These are phyloP conservation scores for Trichophyton equinum DNA, from an alignment of 2,329 filamentous ascomycete genomes.

Conservation along the genomic window DNA sequence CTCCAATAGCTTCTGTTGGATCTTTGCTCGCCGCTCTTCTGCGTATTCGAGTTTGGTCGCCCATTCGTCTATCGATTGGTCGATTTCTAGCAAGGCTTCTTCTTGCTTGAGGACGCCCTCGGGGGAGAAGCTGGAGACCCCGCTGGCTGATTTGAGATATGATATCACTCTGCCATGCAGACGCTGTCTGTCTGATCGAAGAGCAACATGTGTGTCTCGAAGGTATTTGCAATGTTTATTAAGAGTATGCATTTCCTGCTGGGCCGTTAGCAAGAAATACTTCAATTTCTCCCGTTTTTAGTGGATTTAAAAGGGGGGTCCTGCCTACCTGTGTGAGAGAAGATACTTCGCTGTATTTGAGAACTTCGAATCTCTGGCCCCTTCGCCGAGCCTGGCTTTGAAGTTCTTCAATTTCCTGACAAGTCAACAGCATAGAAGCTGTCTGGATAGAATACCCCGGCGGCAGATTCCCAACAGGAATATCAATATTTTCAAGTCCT, in stretches of 20 bases:
- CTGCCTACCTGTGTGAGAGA: constrained; percentile 18
- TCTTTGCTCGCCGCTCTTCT: constrained; percentile 61
- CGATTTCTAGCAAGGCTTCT: constrained; percentile 63
- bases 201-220: constrained; percentile 60
- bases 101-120: constrained; percentile 69
- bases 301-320: neutral
- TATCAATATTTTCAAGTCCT: neutral
- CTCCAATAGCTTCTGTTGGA: constrained; percentile 69
- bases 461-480: neutral
- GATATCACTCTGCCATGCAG: constrained; percentile 65
- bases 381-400: constrained; percentile 17
- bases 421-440: constrained; percentile 8
- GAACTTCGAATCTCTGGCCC: constrained; percentile 18
- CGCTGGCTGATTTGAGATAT: constrained; percentile 59
- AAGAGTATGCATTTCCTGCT: constrained; percentile 58
- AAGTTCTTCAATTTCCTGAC: constrained; percentile 16
- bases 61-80: constrained; percentile 70
- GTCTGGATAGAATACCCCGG: neutral
- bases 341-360: constrained; percentile 18
- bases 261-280: neutral
- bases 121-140: constrained; percentile 57
- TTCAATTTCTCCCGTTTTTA: neutral
- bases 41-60: constrained; percentile 66
- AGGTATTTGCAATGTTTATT: constrained; percentile 70
- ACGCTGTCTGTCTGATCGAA: constrained; percentile 63